These are phyloP conservation scores for Candida ipomoeae DNA, from an alignment of 805 yeast species.

Conservation along the genomic window DNA sequence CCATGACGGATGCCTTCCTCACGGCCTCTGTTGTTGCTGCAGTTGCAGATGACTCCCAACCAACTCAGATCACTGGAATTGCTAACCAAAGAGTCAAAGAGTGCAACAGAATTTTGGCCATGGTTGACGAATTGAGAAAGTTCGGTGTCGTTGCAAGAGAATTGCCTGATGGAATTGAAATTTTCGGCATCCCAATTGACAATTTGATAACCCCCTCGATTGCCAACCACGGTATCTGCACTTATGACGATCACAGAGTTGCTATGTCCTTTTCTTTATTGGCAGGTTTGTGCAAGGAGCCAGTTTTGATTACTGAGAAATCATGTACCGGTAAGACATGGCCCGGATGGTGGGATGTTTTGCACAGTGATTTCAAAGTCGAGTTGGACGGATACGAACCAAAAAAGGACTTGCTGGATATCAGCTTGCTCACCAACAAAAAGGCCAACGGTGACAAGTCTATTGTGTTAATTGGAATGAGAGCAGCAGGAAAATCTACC, in stretches of 20 bases:
- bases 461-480: slow-evolving; percentile 88
- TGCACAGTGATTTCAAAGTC: slow-evolving; percentile 65
- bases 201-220: slow-evolving; percentile 51
- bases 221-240: slow-evolving; percentile 54
- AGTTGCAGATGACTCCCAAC: slow-evolving; percentile 65
- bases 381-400: slow-evolving; percentile 67
- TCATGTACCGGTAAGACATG: slow-evolving; percentile 95
- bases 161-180: slow-evolving; percentile 87
- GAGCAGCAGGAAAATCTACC: slow-evolving; percentile 95
- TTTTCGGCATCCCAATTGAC: slow-evolving; percentile 60
- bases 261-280: slow-evolving; percentile 94
- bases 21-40: slow-evolving; percentile 98
- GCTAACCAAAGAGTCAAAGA: slow-evolving; percentile 98
- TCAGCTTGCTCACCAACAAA: slow-evolving; percentile 18
- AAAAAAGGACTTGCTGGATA: slow-evolving; percentile 15
- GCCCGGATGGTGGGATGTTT: slow-evolving; percentile 99
- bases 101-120: slow-evolving; percentile 93
- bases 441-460: slow-evolving; percentile 45
- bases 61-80: slow-evolving; percentile 73
- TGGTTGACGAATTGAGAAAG: slow-evolving; percentile 82
- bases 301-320: slow-evolving; percentile 78
- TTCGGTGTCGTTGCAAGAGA: slow-evolving; percentile 86
- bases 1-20: slow-evolving; percentile 98
- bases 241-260: slow-evolving; percentile 95
- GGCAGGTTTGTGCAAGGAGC: slow-evolving; percentile 63